phyloP scores from a whole-genome alignment of 1,284 basidiomycete genomes.

The Sanghuangporus baumii region DNA sequence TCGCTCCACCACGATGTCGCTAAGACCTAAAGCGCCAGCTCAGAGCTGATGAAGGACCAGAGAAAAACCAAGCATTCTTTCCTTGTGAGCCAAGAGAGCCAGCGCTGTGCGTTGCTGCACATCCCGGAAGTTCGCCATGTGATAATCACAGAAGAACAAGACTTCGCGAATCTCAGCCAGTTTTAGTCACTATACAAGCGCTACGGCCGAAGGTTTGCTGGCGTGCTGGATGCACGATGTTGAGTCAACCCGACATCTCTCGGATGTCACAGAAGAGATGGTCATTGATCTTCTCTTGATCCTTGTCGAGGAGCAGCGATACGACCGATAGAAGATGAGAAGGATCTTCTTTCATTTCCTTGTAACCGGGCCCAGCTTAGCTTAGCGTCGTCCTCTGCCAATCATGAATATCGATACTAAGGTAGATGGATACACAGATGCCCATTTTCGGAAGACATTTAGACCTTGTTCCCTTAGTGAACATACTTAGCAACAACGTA shows the following conservation, averaged over 20 bases:
- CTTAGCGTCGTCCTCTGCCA: neutral
- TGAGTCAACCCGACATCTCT: neutral
- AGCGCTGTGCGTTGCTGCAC: neutral
- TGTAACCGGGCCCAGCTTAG: neutral
- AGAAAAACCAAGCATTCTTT: neutral
- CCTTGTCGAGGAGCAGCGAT: neutral
- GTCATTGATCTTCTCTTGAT: neutral
- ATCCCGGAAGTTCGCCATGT: neutral
- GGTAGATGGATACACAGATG: neutral
- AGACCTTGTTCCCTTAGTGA: neutral
- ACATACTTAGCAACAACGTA: neutral
- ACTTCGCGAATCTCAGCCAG: neutral
- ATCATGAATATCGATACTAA: neutral
- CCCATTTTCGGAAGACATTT: neutral
- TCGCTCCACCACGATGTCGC: neutral
- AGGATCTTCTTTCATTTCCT: constrained; percentile 1
- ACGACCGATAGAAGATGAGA: neutral
- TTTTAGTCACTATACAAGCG: neutral
- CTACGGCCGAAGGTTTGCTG: neutral
- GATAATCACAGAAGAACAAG: neutral
- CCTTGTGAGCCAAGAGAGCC: neutral
- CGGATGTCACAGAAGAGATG: neutral
- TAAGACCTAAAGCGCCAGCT: neutral
- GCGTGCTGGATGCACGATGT: neutral
- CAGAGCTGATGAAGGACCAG: neutral